Base-by-base conservation (phyloP, 1,139 yeast species). In the Nematodospora anomalae region DNA sequence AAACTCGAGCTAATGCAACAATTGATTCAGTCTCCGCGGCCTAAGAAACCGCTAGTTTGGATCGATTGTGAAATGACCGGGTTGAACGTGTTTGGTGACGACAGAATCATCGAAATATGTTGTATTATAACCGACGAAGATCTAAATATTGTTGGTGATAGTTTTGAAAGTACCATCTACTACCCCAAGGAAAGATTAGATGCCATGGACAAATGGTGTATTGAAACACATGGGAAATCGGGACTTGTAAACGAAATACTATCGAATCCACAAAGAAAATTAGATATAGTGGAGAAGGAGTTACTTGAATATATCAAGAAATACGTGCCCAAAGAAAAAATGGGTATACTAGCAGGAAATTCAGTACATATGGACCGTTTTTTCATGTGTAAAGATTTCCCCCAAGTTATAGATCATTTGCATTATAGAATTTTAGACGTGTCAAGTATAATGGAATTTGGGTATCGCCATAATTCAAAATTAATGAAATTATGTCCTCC, bases 1-100 rank as follows among this genome's bases (percentile, higher is more conserved):
- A 27, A 27, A 10, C 11, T 27, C 10, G 12, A 16, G 3, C 3
- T 11, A 16, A 23, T 23, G 21, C 6, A 22, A 30, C 11, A 14
- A 21, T 30, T 30, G 5, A 10, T 11, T 7, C 12, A 26, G 16
- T 5, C n/a, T 10, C 29, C 29, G 14, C 24, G 12, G 13, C 41
- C 40, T 4, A 18, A 36, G 12, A 55, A 58, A 35, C 74, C 80
- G 4, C 59, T 86, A 14, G 94, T 89, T 3, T 89, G 97, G 97
- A 74, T 89, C 18, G 97, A 89, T 61, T 70, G 75, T 49, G 74
- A 67, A 49, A 94, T 94, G 98, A 94, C 99, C 0, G 99, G 99
- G 0, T 66, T 94, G 32, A 84, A 92, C 50, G 80, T 81, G 16
- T 58, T 67, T 39, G 72, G 72, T 4, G 95, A 88, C 52, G 67